phyloP scores from a whole-genome alignment of 345 rosid genomes.

The Hibiscus trionum region DNA sequence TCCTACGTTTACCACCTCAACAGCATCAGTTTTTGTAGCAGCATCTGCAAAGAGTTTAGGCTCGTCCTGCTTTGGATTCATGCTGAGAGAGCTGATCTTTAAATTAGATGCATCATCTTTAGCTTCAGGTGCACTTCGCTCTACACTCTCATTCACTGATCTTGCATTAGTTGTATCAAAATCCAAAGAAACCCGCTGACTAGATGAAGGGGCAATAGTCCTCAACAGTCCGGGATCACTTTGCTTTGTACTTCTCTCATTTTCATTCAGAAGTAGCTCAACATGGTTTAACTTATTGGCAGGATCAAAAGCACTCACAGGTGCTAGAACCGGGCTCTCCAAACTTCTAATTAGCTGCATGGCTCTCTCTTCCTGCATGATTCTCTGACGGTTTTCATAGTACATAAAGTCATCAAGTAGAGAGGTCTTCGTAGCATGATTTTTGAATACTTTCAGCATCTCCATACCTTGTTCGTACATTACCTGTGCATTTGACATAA shows the following conservation, averaged over 20 bases:
- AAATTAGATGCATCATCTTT: constrained; percentile 20
- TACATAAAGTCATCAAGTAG: constrained; percentile 75
- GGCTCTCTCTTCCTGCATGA: constrained; percentile 74
- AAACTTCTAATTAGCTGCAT: constrained; percentile 38
- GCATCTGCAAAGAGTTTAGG: constrained; percentile 15
- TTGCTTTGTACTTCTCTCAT: constrained; percentile 13
- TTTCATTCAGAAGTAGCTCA: constrained; percentile 17
- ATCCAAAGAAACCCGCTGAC: constrained; percentile 13
- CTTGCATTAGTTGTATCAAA: constrained; percentile 14
- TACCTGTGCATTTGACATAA: constrained; percentile 40
- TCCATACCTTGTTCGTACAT: constrained; percentile 68
- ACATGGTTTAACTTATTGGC: constrained; percentile 23
- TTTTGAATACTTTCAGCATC: constrained; percentile 71
- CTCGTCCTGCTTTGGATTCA: constrained; percentile 25
- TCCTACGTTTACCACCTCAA: constrained; percentile 49
- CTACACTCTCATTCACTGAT: constrained; percentile 2
- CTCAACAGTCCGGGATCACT: constrained; percentile 14
- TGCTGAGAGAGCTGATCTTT: constrained; percentile 29
- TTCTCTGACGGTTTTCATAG: constrained; percentile 76
- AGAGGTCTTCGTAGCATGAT: constrained; percentile 48
- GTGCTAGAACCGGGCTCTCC: constrained; percentile 29
- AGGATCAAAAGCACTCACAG: constrained; percentile 29
- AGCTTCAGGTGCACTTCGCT: constrained; percentile 11
- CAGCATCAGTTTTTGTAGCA: constrained; percentile 11
- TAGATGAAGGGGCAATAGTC: constrained; percentile 13